Evolutionary conservation across 208 protist species (phyloP).

Genomic region (Leishmania martiniquensis): DNA sequence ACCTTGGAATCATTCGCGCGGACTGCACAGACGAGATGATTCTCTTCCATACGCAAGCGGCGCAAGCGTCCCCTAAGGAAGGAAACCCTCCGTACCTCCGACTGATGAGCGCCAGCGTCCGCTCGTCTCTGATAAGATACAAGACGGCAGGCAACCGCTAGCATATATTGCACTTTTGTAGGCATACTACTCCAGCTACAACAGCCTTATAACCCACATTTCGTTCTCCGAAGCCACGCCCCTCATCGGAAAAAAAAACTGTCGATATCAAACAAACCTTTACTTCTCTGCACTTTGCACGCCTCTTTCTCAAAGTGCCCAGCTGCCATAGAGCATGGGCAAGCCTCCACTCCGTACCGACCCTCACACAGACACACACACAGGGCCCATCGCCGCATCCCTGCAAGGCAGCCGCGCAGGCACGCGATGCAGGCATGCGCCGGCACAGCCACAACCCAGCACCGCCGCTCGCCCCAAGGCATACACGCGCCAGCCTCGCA

Average conservation of each 20-base stretch:
- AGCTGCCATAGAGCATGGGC: neutral
- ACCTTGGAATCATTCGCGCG: slow-evolving; percentile 7
- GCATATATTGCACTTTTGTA: neutral
- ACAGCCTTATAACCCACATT: slow-evolving; percentile 33
- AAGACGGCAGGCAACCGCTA: slow-evolving; percentile 14
- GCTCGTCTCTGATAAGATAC: slow-evolving; percentile 42
- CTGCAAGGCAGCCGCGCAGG: neutral
- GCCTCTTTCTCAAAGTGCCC: neutral
- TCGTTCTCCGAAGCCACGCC: slow-evolving; percentile 37
- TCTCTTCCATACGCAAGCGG: slow-evolving; percentile 40
- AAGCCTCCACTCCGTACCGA: too few relatives aligned
- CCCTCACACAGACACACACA: too few relatives aligned
- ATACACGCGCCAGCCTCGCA: too few relatives aligned
- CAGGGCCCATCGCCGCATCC: neutral
- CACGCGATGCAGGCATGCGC: neutral
- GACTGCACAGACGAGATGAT: slow-evolving; percentile 24
- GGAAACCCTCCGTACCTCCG: slow-evolving; percentile 26
- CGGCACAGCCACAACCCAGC: neutral
- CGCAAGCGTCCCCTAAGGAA: slow-evolving; percentile 31
- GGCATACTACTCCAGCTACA: slow-evolving; percentile 17
- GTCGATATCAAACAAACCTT: slow-evolving; percentile 29
- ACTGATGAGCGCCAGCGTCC: slow-evolving; percentile 26
- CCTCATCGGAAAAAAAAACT: slow-evolving; percentile 17
- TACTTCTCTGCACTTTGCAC: neutral
- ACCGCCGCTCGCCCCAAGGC: neutral